These are phyloP conservation scores for Stachybotrys elegans DNA, from an alignment of 2,329 filamentous ascomycete species.

Conservation along the genomic window DNA sequence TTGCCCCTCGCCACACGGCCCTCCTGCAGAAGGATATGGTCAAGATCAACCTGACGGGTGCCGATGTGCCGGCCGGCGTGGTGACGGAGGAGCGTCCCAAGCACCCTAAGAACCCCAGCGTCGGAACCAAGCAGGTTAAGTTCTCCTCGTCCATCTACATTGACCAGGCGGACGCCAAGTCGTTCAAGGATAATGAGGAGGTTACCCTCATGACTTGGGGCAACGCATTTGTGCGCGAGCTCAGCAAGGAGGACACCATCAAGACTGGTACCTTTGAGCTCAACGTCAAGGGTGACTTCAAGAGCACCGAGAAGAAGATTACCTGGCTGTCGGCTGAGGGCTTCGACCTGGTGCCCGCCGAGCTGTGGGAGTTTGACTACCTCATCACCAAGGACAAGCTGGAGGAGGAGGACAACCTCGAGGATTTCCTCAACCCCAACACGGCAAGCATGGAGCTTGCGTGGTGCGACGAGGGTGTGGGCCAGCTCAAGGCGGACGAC, in stretches of 20 bases:
- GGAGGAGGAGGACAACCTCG: constrained; percentile 78
- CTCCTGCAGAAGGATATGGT: constrained; percentile 68
- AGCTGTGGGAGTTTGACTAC: constrained; percentile 93
- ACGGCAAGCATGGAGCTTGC: constrained; percentile 73
- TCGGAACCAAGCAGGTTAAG: constrained; percentile 81
- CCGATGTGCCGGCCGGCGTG: constrained; percentile 58
- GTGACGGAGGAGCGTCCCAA: constrained; percentile 73
- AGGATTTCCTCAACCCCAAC: constrained; percentile 73
- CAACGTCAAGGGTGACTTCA: constrained; percentile 89
- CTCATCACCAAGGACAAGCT: constrained; percentile 93
- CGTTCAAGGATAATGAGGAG: constrained; percentile 80
- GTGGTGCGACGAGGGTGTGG: constrained; percentile 75
- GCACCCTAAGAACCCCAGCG: constrained; percentile 81
- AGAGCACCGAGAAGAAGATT: constrained; percentile 93
- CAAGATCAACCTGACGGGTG: constrained; percentile 62
- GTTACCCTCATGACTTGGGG: constrained; percentile 98
- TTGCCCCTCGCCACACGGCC: constrained; percentile 69
- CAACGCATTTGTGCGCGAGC: constrained; percentile 72
- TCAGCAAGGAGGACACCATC: constrained; percentile 55
- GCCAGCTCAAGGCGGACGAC: constrained; percentile 74
- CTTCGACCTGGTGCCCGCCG: constrained; percentile 73
- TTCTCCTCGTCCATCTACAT: constrained; percentile 72
- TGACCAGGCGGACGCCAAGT: constrained; percentile 80
- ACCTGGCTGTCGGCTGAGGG: constrained; percentile 80
- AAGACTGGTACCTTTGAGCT: constrained; percentile 73